Conservation (phyloP, 495 filamentous ascomycete genomes). For the Talaromyces trachyspermus region DNA sequence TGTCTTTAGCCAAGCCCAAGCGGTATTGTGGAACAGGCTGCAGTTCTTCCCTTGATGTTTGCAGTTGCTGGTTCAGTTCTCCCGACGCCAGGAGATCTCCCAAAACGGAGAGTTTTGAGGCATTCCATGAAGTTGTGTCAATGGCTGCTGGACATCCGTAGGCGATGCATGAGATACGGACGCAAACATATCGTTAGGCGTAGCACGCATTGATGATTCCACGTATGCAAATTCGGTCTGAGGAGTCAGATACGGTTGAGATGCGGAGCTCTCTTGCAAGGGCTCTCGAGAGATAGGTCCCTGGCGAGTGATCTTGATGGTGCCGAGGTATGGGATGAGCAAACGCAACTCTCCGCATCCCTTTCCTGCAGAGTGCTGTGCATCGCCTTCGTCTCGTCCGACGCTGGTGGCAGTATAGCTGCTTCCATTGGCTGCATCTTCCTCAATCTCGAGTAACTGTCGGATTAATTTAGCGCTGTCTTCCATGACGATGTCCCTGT, state of each 20-base stretch:
- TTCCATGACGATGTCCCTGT: conserved; percentile 24
- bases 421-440: conserved; percentile 16
- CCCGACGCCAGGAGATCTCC: not conserved
- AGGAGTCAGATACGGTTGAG: not conserved
- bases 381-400: conserved; percentile 11
- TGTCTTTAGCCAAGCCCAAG: not conserved
- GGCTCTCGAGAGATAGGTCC: conserved; percentile 6
- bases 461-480: conserved; percentile 26
- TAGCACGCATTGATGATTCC: not conserved
- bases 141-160: not conserved
- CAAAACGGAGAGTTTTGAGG: not conserved
- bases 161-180: not conserved
- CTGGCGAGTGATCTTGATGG: conserved; percentile 19
- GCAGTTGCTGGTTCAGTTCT: not conserved
- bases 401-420: conserved; percentile 5
- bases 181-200: too few relatives aligned
- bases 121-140: not conserved
- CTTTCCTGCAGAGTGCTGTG: too few relatives aligned
- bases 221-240: not conserved
- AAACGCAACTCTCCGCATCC: conserved; percentile 15
- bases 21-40: not conserved
- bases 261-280: not conserved
- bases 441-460: conserved; percentile 27
- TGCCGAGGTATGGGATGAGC: conserved; percentile 29
- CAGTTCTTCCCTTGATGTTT: not conserved